Evolutionary conservation across 306 rosid species (phyloP).

Genomic region (Inga leiocalycina): DNA sequence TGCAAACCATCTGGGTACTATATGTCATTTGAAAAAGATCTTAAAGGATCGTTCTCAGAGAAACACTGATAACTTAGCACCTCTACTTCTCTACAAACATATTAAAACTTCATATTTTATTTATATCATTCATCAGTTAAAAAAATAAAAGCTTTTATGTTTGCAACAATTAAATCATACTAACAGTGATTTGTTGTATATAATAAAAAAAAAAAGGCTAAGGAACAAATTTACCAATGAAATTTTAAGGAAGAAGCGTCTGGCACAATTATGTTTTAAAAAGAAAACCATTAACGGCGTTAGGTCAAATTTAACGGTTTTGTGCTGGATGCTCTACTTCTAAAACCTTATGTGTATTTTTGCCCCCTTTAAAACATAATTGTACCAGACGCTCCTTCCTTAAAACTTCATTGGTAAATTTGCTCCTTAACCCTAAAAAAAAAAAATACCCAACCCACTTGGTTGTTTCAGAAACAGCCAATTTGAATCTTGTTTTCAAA

Average conservation of each 20-base stretch:
- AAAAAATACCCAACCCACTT: not conserved
- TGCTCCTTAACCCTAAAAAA: too few species aligned
- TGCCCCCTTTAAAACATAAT: too few species aligned
- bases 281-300: too few species aligned
- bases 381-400: too few species aligned
- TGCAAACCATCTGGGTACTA: slow-evolving; percentile 6
- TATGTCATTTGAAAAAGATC: slow-evolving; percentile 6
- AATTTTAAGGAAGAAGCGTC: too few species aligned
- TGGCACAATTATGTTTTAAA: too few species aligned
- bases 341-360: too few species aligned
- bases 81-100: not conserved
- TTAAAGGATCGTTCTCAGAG: not conserved
- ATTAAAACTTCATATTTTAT: not conserved
- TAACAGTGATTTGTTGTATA: not conserved
- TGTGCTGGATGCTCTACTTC: too few species aligned
- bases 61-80: not conserved
- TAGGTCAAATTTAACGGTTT: too few species aligned
- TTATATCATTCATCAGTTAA: not conserved
- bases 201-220: not conserved
- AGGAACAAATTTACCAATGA: too few species aligned
- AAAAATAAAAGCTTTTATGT: not conserved
- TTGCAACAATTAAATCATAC: not conserved
- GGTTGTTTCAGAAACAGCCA: not conserved
- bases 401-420: too few species aligned
- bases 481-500: not conserved